These are phyloP conservation scores for Hymenoscyphus albidus DNA, from an alignment of 2,329 filamentous ascomycete species.

Conservation along the genomic window DNA sequence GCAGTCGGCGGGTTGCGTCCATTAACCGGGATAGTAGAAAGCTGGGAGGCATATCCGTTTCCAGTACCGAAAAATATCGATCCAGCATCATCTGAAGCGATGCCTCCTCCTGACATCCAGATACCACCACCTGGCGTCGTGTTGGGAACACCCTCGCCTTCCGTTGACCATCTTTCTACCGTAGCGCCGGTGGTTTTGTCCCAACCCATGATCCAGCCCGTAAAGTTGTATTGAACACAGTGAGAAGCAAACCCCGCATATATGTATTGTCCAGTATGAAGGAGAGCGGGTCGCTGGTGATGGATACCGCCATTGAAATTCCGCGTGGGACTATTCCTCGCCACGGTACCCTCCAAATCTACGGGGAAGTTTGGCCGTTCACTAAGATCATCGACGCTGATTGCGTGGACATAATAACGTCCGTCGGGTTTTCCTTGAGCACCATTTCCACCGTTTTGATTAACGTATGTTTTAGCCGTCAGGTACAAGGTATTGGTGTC, in stretches of 20 bases:
- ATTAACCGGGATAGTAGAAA: conserved; percentile 41
- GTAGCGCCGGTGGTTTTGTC: conserved; percentile 43
- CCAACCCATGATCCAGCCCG: conserved; percentile 47
- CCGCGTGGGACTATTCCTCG: conserved; percentile 44
- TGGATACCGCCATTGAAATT: conserved; percentile 47
- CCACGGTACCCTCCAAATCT: conserved; percentile 41
- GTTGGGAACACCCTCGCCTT: conserved; percentile 41
- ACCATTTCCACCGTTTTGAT: conserved; percentile 35
- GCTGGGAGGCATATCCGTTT: conserved; percentile 47
- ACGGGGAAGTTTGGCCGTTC: conserved; percentile 42
- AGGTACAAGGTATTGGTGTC: conserved; percentile 47
- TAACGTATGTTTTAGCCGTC: conserved; percentile 46
- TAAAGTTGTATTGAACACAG: conserved; percentile 49
- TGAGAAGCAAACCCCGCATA: conserved; percentile 50
- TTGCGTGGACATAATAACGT: conserved; percentile 44
- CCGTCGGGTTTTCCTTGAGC: conserved; percentile 42
- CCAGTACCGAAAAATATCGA: conserved; percentile 47
- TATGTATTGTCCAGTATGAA: conserved; percentile 44
- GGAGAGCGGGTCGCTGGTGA: conserved; percentile 44
- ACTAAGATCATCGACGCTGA: conserved; percentile 43
- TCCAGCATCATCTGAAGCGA: conserved; percentile 44
- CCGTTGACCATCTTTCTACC: conserved; percentile 43
- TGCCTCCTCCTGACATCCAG: conserved; percentile 48
- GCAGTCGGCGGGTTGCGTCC: conserved; percentile 43
- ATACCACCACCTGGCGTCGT: conserved; percentile 42